These are phyloP conservation scores for Sporobolomyces phaffii DNA, from an alignment of 768 basidiomycete species.

Conservation along the genomic window DNA sequence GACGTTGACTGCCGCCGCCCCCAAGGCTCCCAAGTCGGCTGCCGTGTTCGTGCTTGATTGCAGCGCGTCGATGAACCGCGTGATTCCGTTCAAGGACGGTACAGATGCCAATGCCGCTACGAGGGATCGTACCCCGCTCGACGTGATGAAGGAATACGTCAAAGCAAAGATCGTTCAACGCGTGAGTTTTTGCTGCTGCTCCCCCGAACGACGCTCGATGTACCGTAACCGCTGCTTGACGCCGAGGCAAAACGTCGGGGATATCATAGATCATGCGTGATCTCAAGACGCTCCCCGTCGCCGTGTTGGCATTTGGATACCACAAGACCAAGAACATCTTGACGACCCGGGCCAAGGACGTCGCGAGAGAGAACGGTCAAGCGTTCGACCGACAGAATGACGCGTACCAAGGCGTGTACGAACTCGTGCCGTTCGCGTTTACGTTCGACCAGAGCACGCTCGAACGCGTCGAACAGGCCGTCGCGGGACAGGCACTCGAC, in stretches of 20 bases:
- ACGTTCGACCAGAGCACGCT: constrained; percentile 62
- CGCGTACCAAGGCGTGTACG: constrained; percentile 58
- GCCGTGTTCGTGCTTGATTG: constrained; percentile 72
- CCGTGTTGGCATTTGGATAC: constrained; percentile 80
- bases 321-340: constrained; percentile 35
- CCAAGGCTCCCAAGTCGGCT: constrained; percentile 40
- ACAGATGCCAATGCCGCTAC: constrained; percentile 27
- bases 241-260: too few relatives aligned
- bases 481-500: constrained; percentile 40
- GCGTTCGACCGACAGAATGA: constrained; percentile 65
- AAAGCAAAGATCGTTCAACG: constrained; percentile 69
- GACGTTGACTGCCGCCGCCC: too few relatives aligned
- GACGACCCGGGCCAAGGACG: constrained; percentile 17
- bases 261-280: constrained; percentile 81
- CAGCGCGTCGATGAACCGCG: constrained; percentile 74
- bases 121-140: constrained; percentile 57
- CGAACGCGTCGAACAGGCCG: constrained; percentile 61
- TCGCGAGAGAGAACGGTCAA: background rate
- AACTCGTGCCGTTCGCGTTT: constrained; percentile 64
- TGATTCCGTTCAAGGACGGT: constrained; percentile 55
- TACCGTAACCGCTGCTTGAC: too few relatives aligned
- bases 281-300: constrained; percentile 88
- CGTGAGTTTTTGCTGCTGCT: too few relatives aligned
- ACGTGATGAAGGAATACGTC: constrained; percentile 75
- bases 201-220: too few relatives aligned